Conservation (phyloP, 1,139 yeast species). For the Hanseniaspora gamundiae region DNA sequence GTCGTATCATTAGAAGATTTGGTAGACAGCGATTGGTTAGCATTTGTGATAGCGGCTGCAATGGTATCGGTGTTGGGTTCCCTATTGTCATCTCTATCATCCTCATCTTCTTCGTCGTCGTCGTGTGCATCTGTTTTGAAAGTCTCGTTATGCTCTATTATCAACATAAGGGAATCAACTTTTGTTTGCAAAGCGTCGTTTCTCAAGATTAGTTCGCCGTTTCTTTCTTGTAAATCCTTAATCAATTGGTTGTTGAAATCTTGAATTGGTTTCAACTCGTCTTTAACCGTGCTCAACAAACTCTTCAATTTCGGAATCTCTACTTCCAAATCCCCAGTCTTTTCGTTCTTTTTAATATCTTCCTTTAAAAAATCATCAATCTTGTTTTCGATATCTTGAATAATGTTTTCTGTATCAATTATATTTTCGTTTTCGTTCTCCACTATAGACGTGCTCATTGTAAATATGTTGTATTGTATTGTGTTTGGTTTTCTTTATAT, state of each 20-base stretch:
- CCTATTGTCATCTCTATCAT: no score
- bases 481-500: neutral
- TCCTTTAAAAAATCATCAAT: conserved; percentile 8
- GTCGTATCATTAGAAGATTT: neutral
- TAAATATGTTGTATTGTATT: neutral
- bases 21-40: neutral
- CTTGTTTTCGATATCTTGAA: conserved; percentile 4
- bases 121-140: no score
- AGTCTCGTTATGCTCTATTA: no score
- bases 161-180: no score
- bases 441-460: neutral
- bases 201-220: neutral
- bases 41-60: no score
- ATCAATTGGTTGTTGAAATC: neutral
- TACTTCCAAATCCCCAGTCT: neutral
- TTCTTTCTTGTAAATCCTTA: neutral
- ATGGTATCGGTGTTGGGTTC: no score
- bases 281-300: conserved; percentile 8
- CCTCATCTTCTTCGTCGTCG: no score
- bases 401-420: neutral
- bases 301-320: conserved; percentile 1
- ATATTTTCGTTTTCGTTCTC: neutral
- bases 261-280: conserved; percentile 8
- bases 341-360: neutral
- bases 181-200: neutral